These are phyloP conservation scores for Pythium folliculosum DNA, from an alignment of 352 stramenopile species.

Conservation along the genomic window DNA sequence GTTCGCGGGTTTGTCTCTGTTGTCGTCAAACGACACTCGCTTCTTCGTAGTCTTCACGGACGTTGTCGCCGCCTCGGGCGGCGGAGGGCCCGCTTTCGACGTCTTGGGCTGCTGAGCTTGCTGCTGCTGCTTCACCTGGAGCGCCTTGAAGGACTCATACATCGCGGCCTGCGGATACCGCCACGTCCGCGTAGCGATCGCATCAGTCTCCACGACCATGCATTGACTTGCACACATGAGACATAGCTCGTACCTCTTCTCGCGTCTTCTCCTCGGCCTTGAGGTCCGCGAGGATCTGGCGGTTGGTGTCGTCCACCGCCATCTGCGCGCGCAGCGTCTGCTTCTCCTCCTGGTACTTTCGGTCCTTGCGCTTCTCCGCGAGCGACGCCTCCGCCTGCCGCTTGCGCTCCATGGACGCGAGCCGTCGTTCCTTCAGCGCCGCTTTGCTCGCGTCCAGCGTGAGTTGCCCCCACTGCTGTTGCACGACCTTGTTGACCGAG, in stretches of 20 bases:
- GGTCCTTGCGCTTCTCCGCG: constrained; percentile 51
- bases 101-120: neutral
- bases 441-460: constrained; percentile 40
- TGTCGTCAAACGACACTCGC: constrained; percentile 42
- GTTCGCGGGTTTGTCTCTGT: neutral
- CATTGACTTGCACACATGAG: too few relatives aligned
- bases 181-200: too few relatives aligned
- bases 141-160: constrained; percentile 70
- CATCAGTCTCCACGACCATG: too few relatives aligned
- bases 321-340: constrained; percentile 79
- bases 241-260: constrained; percentile 71
- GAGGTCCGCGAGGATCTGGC: constrained; percentile 68
- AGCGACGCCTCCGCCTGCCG: constrained; percentile 40
- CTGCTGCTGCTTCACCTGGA: constrained; percentile 35
- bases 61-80: neutral
- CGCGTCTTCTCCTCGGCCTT: constrained; percentile 77
- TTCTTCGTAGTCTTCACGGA: constrained; percentile 2
- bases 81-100: neutral
- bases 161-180: constrained; percentile 53
- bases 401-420: constrained; percentile 70
- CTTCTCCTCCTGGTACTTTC: constrained; percentile 67
- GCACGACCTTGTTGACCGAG: constrained; percentile 46
- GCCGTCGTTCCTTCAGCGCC: constrained; percentile 40
- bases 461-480: constrained; percentile 49
- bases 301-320: constrained; percentile 75